Conservation (phyloP, 257 asterid genomes). For the Primulina tabacum region DNA sequence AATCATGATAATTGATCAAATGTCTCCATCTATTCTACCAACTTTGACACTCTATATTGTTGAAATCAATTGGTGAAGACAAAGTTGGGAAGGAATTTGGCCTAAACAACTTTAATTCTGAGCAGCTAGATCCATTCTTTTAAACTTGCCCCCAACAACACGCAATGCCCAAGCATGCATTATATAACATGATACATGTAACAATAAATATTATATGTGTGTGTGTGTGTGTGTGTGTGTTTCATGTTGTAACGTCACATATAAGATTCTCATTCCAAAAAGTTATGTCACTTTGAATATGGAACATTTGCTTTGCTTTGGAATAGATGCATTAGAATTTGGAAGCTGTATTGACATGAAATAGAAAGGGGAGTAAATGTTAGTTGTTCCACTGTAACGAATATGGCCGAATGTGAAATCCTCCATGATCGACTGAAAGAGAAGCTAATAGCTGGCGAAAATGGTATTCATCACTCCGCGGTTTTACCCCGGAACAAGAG, state of each 20-base stretch:
- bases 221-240: too few species aligned
- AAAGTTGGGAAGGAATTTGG: background rate
- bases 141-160: background rate
- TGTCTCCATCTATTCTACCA: too few species aligned
- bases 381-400: background rate
- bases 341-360: background rate
- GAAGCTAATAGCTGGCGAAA: background rate
- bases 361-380: too few species aligned
- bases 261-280: background rate
- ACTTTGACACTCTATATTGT: too few species aligned
- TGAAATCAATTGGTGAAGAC: background rate
- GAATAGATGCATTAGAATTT: background rate
- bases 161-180: background rate
- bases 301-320: background rate
- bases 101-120: background rate
- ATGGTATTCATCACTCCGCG: background rate
- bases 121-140: background rate
- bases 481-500: conserved; percentile 36
- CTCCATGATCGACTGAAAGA: background rate
- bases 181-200: too few species aligned
- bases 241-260: too few species aligned
- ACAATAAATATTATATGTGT: too few species aligned
- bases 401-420: background rate
- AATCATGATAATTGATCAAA: too few species aligned
- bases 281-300: background rate